A percentile compares a stretch with the other conserved stretches of the same genome.
phyloP scores from a whole-genome alignment of 1,284 basidiomycete species.

The Ganoderma sinense region DNA sequence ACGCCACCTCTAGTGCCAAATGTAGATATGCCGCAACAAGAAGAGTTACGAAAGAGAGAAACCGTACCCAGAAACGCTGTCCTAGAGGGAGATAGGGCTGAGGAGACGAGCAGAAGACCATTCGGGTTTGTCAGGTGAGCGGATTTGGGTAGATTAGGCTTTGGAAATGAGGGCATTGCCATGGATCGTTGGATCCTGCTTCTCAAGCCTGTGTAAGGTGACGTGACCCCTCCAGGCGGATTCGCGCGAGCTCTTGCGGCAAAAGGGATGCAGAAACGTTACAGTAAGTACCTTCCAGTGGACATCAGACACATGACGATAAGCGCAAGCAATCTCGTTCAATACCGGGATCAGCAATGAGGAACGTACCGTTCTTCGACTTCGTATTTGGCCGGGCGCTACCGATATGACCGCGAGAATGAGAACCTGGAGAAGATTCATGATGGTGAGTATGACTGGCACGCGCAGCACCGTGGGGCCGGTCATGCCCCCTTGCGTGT shows the following conservation, averaged over 20 bases:
- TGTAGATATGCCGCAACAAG: background rate
- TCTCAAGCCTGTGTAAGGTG: background rate
- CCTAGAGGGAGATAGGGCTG: background rate
- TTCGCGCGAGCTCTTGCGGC: background rate
- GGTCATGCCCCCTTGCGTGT: background rate
- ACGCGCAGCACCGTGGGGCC: background rate
- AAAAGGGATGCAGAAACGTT: background rate
- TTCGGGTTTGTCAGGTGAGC: background rate
- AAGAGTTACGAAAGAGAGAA: background rate
- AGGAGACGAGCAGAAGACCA: background rate
- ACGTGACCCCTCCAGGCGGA: background rate
- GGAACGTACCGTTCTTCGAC: background rate
- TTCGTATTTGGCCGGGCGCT: background rate
- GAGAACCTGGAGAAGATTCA: background rate
- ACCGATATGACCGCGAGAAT: slow-evolving; percentile 5
- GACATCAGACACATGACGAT: background rate
- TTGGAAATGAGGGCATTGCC: background rate
- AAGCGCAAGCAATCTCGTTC: background rate
- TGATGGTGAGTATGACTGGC: background rate
- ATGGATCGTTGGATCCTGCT: background rate
- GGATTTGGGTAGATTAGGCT: background rate
- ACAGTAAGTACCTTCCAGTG: background rate
- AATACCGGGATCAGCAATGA: background rate
- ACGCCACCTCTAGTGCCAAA: background rate
- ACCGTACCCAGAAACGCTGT: background rate